Evolutionary conservation across 441 rosid species (phyloP).

Genomic region (Pelargonium cotyledonis): DNA sequence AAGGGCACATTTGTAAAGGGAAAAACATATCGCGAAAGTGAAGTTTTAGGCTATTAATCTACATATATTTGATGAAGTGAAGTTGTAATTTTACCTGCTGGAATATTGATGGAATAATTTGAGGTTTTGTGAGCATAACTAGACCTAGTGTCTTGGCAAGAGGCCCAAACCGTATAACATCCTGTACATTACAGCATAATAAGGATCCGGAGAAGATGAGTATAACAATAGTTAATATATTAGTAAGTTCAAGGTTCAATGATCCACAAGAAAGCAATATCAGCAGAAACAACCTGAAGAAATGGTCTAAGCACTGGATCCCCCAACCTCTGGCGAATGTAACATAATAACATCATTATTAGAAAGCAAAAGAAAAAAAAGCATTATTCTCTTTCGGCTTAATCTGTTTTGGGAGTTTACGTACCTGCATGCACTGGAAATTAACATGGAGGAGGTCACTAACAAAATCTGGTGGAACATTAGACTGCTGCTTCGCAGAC

Average conservation of each 20-base stretch:
- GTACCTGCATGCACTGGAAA: slow-evolving; percentile 68
- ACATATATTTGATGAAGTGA: background rate
- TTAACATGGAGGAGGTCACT: slow-evolving; percentile 85
- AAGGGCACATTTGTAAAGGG: no score
- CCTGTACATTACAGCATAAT: slow-evolving; percentile 33
- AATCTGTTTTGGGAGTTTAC: slow-evolving; percentile 25
- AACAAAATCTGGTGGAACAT: slow-evolving; percentile 61
- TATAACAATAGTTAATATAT: background rate
- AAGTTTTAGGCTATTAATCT: slow-evolving; percentile 1
- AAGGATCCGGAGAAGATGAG: slow-evolving; percentile 10
- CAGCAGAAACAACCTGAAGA: slow-evolving; percentile 52
- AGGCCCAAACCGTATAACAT: slow-evolving; percentile 75
- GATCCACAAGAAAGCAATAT: background rate
- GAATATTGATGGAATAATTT: slow-evolving; percentile 69
- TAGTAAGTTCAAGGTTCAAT: background rate
- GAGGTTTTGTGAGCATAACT: slow-evolving; percentile 80
- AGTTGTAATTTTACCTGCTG: slow-evolving; percentile 43
- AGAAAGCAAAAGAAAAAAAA: slow-evolving; percentile 17
- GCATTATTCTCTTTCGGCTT: background rate
- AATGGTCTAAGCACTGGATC: slow-evolving; percentile 84
- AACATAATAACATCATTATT: slow-evolving; percentile 3
- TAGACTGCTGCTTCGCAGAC: slow-evolving; percentile 68
- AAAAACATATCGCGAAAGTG: background rate
- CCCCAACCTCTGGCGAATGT: slow-evolving; percentile 56
- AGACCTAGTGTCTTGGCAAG: slow-evolving; percentile 89